These are phyloP conservation scores for Pseudocercospora pini-densiflorae DNA, from an alignment of 2,329 filamentous ascomycete species.

Conservation along the genomic window DNA sequence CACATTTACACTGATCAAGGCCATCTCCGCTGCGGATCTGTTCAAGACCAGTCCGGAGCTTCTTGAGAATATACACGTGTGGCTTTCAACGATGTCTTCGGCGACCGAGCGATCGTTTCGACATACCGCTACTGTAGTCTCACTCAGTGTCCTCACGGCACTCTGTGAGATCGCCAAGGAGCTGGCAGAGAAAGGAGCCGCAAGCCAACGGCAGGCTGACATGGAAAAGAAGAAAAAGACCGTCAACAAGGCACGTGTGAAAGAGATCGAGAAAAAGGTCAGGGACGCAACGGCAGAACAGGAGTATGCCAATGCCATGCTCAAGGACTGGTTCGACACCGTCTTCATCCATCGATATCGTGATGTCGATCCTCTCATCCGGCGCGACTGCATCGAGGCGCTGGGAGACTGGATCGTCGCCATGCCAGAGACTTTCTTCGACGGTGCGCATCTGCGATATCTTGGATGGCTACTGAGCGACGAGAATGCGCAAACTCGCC, in stretches of 20 bases:
- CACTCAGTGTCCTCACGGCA: slow-evolving; percentile 76
- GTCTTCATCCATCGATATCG: slow-evolving; percentile 96
- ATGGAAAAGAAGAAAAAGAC: slow-evolving; percentile 73
- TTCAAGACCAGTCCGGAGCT: slow-evolving; percentile 77
- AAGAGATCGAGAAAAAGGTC: slow-evolving; percentile 73
- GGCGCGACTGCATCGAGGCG: slow-evolving; percentile 84
- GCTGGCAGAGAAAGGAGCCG: slow-evolving; percentile 73
- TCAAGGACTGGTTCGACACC: slow-evolving; percentile 87
- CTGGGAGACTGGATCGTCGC: slow-evolving; percentile 87
- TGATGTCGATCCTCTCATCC: slow-evolving; percentile 87
- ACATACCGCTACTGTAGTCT: slow-evolving; percentile 88
- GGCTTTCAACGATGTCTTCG: slow-evolving; percentile 90
- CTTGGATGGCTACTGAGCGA: slow-evolving; percentile 96
- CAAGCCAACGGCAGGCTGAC: slow-evolving; percentile 77
- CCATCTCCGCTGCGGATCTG: slow-evolving; percentile 79
- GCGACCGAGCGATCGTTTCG: slow-evolving; percentile 86
- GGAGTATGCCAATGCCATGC: slow-evolving; percentile 69
- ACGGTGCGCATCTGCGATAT: slow-evolving; percentile 88
- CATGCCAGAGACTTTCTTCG: slow-evolving; percentile 86
- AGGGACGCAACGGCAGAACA: slow-evolving; percentile 72
- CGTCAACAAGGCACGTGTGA: slow-evolving; percentile 78
- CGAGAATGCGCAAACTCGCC: slow-evolving; percentile 70
- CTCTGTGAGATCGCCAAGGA: slow-evolving; percentile 75
- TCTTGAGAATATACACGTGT: slow-evolving; percentile 86
- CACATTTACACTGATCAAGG: slow-evolving; percentile 74